Evolutionary conservation across 202 grass and related monocot species (phyloP).

Genomic region (Schoenoplectus triqueter): DNA sequence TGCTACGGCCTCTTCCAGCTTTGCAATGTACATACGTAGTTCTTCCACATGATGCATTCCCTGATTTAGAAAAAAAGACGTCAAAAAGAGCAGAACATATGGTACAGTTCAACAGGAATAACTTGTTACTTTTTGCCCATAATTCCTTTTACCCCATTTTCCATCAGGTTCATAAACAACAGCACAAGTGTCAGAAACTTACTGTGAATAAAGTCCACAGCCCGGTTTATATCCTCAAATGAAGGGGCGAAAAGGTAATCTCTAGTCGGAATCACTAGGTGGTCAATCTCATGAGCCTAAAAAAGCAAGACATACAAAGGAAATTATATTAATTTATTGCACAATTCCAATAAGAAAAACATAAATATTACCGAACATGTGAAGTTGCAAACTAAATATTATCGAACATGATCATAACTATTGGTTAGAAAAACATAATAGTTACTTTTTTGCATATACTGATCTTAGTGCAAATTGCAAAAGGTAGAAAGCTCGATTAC

Average conservation of each 20-base stretch:
- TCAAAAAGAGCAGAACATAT: conserved; percentile 23
- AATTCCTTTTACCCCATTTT: background rate
- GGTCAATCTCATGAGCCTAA: conserved; percentile 66
- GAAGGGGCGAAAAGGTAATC: conserved; percentile 88
- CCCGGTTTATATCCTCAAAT: conserved; percentile 53
- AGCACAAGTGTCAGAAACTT: conserved; percentile 43
- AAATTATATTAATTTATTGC: conserved; percentile 19
- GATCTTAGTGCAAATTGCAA: conserved; percentile 12
- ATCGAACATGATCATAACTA: background rate
- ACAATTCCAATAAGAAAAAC: background rate
- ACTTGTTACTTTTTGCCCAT: background rate
- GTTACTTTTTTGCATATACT: background rate
- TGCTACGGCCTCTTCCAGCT: conserved; percentile 81
- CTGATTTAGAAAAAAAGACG: conserved; percentile 43
- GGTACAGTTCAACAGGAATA: background rate
- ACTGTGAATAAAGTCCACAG: conserved; percentile 83
- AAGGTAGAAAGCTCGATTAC: background rate
- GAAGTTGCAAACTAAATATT: background rate
- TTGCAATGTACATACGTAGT: conserved; percentile 85
- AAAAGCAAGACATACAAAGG: background rate
- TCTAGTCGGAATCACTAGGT: conserved; percentile 82
- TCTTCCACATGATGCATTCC: conserved; percentile 47
- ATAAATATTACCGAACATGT: too few species aligned
- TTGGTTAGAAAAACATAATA: conserved; percentile 30
- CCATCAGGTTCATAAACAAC: background rate